Evolutionary conservation across 2,329 filamentous ascomycete genomes (phyloP).

Genomic region (Neopestalotiopsis rosae): DNA sequence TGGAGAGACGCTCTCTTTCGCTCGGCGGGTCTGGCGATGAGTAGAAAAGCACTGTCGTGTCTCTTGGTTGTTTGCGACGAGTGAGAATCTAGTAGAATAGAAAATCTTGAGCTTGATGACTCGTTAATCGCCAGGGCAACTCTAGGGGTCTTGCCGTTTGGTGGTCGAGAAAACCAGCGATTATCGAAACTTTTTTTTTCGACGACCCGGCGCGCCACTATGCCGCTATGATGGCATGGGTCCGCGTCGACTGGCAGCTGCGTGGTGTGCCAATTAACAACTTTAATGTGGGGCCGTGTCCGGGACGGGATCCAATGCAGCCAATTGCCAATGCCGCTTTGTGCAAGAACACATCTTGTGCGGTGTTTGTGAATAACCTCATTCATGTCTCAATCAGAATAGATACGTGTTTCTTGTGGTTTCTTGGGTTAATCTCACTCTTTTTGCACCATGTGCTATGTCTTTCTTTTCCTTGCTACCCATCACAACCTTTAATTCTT

Average conservation of each 20-base stretch:
- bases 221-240: slow-evolving; percentile 2
- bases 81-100: neutral
- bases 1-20: neutral
- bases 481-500: too few species aligned
- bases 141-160: neutral
- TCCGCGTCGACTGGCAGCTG: neutral
- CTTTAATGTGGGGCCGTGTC: neutral
- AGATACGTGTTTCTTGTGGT: too few species aligned
- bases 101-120: neutral
- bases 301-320: neutral
- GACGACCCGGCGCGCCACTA: neutral
- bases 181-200: neutral
- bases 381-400: neutral
- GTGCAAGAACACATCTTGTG: neutral
- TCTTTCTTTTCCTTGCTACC: too few species aligned
- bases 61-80: neutral
- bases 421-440: too few species aligned
- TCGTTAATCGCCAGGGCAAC: neutral
- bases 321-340: neutral
- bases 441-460: too few species aligned
- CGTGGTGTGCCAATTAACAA: neutral
- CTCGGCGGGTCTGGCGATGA: neutral
- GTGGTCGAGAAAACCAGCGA: neutral
- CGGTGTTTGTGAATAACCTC: neutral
- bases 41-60: neutral